Evolutionary conservation across 2,329 filamentous ascomycete species (phyloP).

Genomic region (Coleophoma cylindrospora): DNA sequence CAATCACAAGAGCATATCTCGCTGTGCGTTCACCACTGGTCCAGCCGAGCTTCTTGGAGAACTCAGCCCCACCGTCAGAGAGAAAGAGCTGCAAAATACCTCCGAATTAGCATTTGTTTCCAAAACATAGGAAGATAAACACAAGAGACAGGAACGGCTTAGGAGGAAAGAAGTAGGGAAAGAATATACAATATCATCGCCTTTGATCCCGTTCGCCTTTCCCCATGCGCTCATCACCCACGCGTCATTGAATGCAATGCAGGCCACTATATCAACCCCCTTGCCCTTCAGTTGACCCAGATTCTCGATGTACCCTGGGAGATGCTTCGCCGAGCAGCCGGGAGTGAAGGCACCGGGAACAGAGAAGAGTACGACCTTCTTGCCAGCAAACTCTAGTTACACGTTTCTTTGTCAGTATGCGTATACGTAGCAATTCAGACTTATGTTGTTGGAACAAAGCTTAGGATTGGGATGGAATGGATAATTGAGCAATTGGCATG

Average conservation of each 20-base stretch:
- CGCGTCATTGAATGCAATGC: conserved; percentile 65
- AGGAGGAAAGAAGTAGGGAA: no score
- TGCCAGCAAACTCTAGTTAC: conserved; percentile 52
- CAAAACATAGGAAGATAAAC: background rate
- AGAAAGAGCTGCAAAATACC: conserved; percentile 50
- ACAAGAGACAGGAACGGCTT: background rate
- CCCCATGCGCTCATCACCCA: conserved; percentile 70
- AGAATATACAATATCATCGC: conserved; percentile 51
- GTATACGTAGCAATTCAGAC: no score
- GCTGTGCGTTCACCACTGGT: conserved; percentile 54
- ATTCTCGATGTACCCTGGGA: conserved; percentile 64
- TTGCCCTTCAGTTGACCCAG: conserved; percentile 54
- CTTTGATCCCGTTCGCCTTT: conserved; percentile 63
- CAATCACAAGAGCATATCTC: conserved; percentile 62
- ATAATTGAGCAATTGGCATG: no score
- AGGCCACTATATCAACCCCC: conserved; percentile 63
- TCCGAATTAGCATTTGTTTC: background rate
- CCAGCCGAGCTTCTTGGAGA: conserved; percentile 64
- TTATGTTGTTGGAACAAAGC: no score
- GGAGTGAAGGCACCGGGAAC: conserved; percentile 69
- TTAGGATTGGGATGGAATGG: no score
- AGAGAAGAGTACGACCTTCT: conserved; percentile 67
- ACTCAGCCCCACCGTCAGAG: conserved; percentile 57
- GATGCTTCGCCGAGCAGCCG: conserved; percentile 61
- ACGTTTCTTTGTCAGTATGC: no score